Percentiles rank a stretch among this genome's conserved stretches.
Conservation (phyloP, 139 green algal genomes). For the Dunaliella sp. region DNA sequence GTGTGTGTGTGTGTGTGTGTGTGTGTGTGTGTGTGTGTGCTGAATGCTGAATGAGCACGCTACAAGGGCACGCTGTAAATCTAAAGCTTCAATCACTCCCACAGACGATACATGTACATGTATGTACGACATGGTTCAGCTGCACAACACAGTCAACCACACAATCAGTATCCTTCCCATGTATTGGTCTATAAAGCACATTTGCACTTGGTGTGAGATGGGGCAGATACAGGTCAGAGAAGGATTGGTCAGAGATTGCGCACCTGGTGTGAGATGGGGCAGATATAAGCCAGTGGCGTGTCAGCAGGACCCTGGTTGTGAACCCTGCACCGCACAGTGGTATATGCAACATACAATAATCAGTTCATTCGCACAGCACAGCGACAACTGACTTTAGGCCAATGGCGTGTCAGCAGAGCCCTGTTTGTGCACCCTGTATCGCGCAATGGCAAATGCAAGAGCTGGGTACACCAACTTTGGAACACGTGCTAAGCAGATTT, state of each 20-base stretch:
- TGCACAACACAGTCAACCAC: not conserved
- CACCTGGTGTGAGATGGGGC: constrained; percentile 4
- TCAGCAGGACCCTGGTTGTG: not conserved
- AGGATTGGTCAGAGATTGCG: too few relatives aligned
- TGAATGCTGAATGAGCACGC: not conserved
- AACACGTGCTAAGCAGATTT: too few relatives aligned
- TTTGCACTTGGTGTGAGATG: not conserved
- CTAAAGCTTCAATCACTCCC: not conserved
- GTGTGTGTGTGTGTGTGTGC: not conserved
- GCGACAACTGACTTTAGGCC: too few relatives aligned
- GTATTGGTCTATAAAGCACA: too few relatives aligned
- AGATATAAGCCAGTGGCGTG: constrained; percentile 2
- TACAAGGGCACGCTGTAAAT: not conserved
- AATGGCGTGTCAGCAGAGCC: not conserved
- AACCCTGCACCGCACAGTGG: too few relatives aligned
- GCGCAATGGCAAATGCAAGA: too few relatives aligned
- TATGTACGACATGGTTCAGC: too few relatives aligned
- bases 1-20: not conserved
- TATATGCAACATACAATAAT: too few relatives aligned
- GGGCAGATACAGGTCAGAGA: constrained; percentile 12
- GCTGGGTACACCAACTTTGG: too few relatives aligned
- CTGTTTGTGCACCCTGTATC: not conserved
- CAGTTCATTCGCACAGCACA: too few relatives aligned
- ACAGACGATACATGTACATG: too few relatives aligned
- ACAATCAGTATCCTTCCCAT: too few relatives aligned